Percentiles rank a stretch among this genome's conserved stretches.
These are phyloP conservation scores for Dentipellis sp. DNA, from an alignment of 768 basidiomycete species.

Conservation along the genomic window DNA sequence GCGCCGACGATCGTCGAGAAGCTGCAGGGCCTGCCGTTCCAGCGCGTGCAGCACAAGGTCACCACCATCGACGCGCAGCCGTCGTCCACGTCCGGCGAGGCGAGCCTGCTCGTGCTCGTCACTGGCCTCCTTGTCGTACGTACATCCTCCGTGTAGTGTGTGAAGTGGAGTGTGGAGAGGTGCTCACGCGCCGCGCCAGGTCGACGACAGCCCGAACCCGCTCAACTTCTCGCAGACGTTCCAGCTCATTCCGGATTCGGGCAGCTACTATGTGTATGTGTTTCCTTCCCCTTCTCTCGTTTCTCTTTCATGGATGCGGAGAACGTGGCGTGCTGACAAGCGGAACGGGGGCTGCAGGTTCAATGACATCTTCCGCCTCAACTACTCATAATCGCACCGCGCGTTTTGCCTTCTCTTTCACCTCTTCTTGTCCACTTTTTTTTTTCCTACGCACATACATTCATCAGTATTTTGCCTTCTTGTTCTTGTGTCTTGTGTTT, in stretches of 20 bases:
- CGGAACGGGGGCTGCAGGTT: conserved; percentile 31
- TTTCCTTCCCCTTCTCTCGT: background rate
- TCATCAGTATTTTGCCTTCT: too few species aligned
- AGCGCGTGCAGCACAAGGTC: conserved; percentile 70
- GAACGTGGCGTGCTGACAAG: background rate
- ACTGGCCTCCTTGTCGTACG: conserved; percentile 77
- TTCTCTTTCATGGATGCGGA: background rate
- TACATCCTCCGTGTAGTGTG: background rate
- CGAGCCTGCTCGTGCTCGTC: conserved; percentile 64
- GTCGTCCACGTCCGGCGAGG: conserved; percentile 45
- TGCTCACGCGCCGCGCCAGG: conserved; percentile 29
- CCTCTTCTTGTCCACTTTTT: background rate
- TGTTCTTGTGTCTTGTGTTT: too few species aligned
- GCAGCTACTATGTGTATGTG: conserved; percentile 78
- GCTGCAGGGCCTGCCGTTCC: conserved; percentile 73
- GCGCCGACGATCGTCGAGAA: conserved; percentile 53
- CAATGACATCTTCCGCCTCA: conserved; percentile 92
- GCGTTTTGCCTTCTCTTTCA: background rate
- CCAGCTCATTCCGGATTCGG: conserved; percentile 74
- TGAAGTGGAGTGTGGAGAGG: too few species aligned
- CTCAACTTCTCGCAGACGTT: conserved; percentile 90
- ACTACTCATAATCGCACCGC: conserved; percentile 33
- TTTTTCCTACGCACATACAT: background rate
- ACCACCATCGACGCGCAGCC: conserved; percentile 86
- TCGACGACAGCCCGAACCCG: conserved; percentile 75